Evolutionary conservation across 2,329 filamentous ascomycete genomes (phyloP).

Genomic region (Tolypocladium nubicola): DNA sequence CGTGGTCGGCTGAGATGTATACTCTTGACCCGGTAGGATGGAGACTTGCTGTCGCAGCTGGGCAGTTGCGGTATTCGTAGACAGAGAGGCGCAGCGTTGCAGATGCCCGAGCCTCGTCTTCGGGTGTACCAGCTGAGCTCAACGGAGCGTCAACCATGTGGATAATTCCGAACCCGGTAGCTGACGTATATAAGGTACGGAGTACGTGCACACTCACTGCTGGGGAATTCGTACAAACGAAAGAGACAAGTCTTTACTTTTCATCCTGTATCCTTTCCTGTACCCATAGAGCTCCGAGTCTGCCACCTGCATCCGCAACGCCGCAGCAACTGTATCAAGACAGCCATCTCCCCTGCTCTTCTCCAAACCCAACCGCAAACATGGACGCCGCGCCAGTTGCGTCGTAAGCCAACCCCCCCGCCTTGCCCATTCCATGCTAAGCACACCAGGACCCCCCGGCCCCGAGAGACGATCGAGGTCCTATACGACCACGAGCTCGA

Average conservation of each 20-base stretch:
- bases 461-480: conserved; percentile 3
- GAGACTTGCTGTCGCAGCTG: not conserved
- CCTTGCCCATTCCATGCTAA: not conserved
- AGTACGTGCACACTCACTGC: not conserved
- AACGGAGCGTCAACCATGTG: too few species aligned
- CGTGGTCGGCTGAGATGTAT: too few species aligned
- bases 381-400: not conserved
- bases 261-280: not conserved
- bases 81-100: not conserved
- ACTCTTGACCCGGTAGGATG: too few species aligned
- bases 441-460: conserved; percentile 1
- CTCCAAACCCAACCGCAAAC: not conserved
- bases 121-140: not conserved
- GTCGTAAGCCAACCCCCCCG: not conserved
- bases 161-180: not conserved
- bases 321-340: not conserved
- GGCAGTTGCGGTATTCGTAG: not conserved
- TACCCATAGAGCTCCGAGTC: not conserved
- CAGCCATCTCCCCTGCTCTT: not conserved
- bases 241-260: not conserved
- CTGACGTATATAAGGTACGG: not conserved
- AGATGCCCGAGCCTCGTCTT: not conserved
- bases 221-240: not conserved
- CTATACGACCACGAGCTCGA: conserved; percentile 19
- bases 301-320: not conserved